Evolutionary conservation across 2,329 filamentous ascomycete species (phyloP).

Genomic region (Cladophialophora exuberans): DNA sequence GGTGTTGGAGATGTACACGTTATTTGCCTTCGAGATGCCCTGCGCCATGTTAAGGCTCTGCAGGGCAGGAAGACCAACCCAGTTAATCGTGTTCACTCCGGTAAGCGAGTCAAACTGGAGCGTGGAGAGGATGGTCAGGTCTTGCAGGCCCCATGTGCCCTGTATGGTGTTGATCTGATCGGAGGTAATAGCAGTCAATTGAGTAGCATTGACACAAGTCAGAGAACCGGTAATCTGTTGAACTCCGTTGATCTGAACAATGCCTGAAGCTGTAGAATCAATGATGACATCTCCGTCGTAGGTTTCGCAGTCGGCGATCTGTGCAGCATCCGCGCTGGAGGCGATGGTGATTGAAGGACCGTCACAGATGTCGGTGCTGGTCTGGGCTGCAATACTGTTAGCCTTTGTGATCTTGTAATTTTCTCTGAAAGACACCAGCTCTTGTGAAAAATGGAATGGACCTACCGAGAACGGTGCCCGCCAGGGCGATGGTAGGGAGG

Average conservation of each 20-base stretch:
- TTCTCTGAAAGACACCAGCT: not conserved
- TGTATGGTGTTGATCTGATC: conserved; percentile 66
- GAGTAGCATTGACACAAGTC: conserved; percentile 56
- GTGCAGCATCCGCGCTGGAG: conserved; percentile 67
- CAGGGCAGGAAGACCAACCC: conserved; percentile 70
- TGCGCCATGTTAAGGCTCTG: conserved; percentile 62
- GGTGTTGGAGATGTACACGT: conserved; percentile 82
- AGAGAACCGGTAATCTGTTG: conserved; percentile 63
- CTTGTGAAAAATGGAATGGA: conserved; percentile 10
- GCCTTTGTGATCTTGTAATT: not conserved
- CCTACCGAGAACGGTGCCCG: conserved; percentile 56
- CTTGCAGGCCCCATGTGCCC: conserved; percentile 70
- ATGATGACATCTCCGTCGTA: conserved; percentile 72
- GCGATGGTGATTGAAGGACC: conserved; percentile 45
- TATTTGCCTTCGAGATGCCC: conserved; percentile 68
- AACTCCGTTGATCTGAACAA: conserved; percentile 64
- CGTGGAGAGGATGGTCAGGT: conserved; percentile 68
- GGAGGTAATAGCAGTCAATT: conserved; percentile 67
- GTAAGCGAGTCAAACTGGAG: conserved; percentile 69
- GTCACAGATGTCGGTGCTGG: conserved; percentile 20
- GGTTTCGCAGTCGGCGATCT: conserved; percentile 67
- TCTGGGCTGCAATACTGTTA: conserved; percentile 28
- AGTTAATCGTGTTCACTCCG: conserved; percentile 68
- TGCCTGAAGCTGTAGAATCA: conserved; percentile 56
- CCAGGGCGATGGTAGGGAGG: conserved; percentile 59